Evolutionary conservation across 108 stramenopile genomes (phyloP).

Genomic region (Nitzschia inconspicua): DNA sequence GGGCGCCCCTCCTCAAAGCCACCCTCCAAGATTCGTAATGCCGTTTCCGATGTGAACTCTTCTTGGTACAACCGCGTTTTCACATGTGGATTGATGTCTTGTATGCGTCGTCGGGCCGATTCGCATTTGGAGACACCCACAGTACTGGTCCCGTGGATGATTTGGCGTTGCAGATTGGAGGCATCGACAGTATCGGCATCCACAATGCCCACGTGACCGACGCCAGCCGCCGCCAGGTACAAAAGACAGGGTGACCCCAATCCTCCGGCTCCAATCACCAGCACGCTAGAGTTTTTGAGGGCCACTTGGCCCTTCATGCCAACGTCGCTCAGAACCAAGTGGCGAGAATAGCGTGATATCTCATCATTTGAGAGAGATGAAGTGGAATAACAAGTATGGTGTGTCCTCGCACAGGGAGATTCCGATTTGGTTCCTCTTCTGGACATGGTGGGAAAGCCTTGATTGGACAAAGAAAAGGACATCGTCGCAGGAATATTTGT

Average conservation of each 20-base stretch:
- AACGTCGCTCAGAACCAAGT: slow-evolving; percentile 83
- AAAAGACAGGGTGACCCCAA: slow-evolving; percentile 87
- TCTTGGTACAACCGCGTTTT: slow-evolving; percentile 63
- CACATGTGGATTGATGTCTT: slow-evolving; percentile 83
- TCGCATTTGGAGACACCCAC: slow-evolving; percentile 80
- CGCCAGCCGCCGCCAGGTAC: slow-evolving; percentile 90
- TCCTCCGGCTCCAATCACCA: slow-evolving; percentile 95
- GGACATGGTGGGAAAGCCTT: too few species aligned
- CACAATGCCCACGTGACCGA: slow-evolving; percentile 87
- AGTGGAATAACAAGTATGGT: too few species aligned
- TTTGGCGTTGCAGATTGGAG: slow-evolving; percentile 94
- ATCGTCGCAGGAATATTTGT: too few species aligned
- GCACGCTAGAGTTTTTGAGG: slow-evolving; percentile 74
- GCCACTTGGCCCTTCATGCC: slow-evolving; percentile 72
- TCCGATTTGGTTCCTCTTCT: too few species aligned
- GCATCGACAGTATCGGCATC: slow-evolving; percentile 92
- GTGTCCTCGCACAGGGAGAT: too few species aligned
- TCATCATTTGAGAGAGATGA: slow-evolving; percentile 54
- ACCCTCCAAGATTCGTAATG: slow-evolving; percentile 52
- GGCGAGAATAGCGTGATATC: slow-evolving; percentile 88
- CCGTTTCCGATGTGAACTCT: slow-evolving; percentile 79
- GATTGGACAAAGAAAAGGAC: too few species aligned
- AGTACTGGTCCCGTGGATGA: slow-evolving; percentile 85
- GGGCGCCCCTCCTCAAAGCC: slow-evolving; percentile 42
- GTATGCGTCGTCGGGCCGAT: slow-evolving; percentile 66